A percentile compares a stretch with the other conserved stretches of the same genome.
Conservation (phyloP, 1,139 yeast species). For the Debaryomyces nepalensis region DNA sequence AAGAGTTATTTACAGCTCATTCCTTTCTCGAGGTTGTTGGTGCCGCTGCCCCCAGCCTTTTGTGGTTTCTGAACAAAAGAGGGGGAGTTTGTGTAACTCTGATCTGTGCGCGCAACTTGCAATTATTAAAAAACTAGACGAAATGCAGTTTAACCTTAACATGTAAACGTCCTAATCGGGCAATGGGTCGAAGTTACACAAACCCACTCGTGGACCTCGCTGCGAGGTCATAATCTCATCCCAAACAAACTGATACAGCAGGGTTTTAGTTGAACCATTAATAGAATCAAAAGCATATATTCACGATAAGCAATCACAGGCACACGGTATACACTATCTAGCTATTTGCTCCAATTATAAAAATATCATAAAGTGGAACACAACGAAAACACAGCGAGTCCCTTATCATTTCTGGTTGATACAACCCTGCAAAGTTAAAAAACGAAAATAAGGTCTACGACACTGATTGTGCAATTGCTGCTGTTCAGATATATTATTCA, state of each 20-base stretch:
- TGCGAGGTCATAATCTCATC: slow-evolving; percentile 8
- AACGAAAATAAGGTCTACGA: not conserved
- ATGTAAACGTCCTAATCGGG: no score
- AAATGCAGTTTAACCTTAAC: no score
- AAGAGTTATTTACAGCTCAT: no score
- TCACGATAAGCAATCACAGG: not conserved
- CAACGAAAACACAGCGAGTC: slow-evolving; percentile 3
- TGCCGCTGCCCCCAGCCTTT: no score
- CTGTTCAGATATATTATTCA: slow-evolving; percentile 5
- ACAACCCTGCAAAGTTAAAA: slow-evolving; percentile 3
- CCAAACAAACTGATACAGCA: not conserved
- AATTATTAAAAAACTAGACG: no score
- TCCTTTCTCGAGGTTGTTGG: no score
- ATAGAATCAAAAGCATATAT: not conserved
- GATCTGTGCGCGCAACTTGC: not conserved
- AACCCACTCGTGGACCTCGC: not conserved
- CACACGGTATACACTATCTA: not conserved
- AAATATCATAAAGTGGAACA: not conserved
- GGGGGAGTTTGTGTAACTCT: slow-evolving; percentile 1
- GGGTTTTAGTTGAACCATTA: not conserved
- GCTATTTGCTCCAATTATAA: not conserved
- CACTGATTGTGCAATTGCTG: not conserved
- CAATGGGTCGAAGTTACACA: slow-evolving; percentile 9
- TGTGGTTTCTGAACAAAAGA: no score
- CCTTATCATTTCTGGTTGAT: slow-evolving; percentile 9